These are phyloP conservation scores for Blakeslea trispora DNA, from an alignment of 371 early-diverging fungal genomes.

Conservation along the genomic window DNA sequence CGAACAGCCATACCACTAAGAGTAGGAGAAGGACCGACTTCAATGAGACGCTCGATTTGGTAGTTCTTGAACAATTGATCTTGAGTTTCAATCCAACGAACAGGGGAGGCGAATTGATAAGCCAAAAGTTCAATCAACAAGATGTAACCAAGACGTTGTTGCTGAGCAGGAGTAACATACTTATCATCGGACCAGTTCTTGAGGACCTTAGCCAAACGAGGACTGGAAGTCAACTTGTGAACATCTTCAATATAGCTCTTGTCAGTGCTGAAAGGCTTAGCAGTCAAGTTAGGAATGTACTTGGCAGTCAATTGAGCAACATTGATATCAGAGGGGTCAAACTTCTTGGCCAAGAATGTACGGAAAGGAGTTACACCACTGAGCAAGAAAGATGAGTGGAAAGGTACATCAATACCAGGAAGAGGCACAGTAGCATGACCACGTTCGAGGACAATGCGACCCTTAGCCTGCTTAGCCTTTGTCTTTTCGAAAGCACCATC, in stretches of 20 bases:
- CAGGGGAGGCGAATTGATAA: constrained; percentile 93
- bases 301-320: constrained; percentile 75
- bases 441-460: constrained; percentile 77
- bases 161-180: constrained; percentile 70
- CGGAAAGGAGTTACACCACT: constrained; percentile 94
- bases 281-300: constrained; percentile 97
- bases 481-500: constrained; percentile 76
- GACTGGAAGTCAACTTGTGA: constrained; percentile 72
- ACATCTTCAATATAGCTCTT: constrained; percentile 83
- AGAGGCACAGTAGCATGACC: constrained; percentile 93
- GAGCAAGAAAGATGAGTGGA: constrained; percentile 93
- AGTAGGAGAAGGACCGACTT: constrained; percentile 91
- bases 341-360: constrained; percentile 79
- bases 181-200: constrained; percentile 81
- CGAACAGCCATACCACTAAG: constrained; percentile 93
- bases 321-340: constrained; percentile 77
- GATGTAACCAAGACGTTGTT: constrained; percentile 85
- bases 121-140: constrained; percentile 91
- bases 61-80: constrained; percentile 84
- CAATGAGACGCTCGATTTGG: constrained; percentile 86
- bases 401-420: constrained; percentile 94
- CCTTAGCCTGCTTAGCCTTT: constrained; percentile 65
- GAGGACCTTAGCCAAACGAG: constrained; percentile 74
- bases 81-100: constrained; percentile 98
- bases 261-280: constrained; percentile 82